Percentiles rank a stretch among this genome's conserved stretches.
phyloP scores from a whole-genome alignment of 2,329 filamentous ascomycete genomes.

The Juglanconis oblonga region DNA sequence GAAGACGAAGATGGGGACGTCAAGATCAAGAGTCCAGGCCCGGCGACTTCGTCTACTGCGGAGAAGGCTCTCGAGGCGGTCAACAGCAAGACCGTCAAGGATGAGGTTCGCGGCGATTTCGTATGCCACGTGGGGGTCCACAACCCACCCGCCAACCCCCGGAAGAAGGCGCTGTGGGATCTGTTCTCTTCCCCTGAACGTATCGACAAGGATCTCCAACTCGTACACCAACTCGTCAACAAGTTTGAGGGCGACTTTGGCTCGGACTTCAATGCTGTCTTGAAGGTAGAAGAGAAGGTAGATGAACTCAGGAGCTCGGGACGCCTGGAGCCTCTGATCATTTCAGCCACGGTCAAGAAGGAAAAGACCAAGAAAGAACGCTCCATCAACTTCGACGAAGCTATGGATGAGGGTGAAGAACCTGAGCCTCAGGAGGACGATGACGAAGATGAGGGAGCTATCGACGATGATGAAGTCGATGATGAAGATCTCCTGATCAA shows the following conservation, averaged over 20 bases:
- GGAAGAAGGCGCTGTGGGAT: conserved; percentile 97
- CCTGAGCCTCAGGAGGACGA: conserved; percentile 70
- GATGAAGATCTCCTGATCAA: conserved; percentile 85
- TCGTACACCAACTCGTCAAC: conserved; percentile 77
- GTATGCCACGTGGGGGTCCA: conserved; percentile 97
- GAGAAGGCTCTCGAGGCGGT: conserved; percentile 90
- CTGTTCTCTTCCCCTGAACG: conserved; percentile 92
- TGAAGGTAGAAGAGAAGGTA: conserved; percentile 82
- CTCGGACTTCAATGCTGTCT: conserved; percentile 69
- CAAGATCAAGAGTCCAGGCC: conserved; percentile 47
- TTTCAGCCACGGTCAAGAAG: conserved; percentile 56
- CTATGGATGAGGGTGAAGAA: conserved; percentile 60
- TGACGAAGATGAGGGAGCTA: conserved; percentile 76
- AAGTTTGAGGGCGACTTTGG: conserved; percentile 86
- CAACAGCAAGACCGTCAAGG: conserved; percentile 95
- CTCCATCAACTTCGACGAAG: conserved; percentile 58
- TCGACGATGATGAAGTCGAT: conserved; percentile 78
- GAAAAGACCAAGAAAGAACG: conserved; percentile 51
- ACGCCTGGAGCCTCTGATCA: conserved; percentile 65
- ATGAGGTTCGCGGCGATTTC: conserved; percentile 90
- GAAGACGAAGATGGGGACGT: conserved; percentile 59
- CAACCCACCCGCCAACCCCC: conserved; percentile 77
- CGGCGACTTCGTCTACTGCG: conserved; percentile 57
- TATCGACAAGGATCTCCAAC: conserved; percentile 81
- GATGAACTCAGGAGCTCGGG: conserved; percentile 76